phyloP scores from a whole-genome alignment of 2,329 filamentous ascomycete species.

The Rachicladosporium sp. region DNA sequence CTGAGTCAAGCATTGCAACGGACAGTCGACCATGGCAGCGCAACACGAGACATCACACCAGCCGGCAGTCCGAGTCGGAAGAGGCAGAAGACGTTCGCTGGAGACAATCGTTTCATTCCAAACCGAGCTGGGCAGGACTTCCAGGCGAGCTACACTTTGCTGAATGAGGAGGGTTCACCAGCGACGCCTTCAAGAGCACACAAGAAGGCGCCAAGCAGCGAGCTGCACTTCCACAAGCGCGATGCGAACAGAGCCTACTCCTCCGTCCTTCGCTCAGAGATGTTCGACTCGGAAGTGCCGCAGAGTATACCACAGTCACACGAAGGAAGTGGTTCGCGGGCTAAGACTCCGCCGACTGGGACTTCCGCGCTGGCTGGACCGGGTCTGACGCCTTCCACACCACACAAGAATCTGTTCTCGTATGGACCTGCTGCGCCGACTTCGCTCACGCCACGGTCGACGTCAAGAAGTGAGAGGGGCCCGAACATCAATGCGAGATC shows the following conservation, averaged over 20 bases:
- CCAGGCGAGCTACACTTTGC: slow-evolving; percentile 79
- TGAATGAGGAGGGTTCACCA: slow-evolving; percentile 87
- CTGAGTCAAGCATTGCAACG: slow-evolving; percentile 50
- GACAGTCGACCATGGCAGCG: slow-evolving; percentile 46
- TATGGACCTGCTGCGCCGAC: slow-evolving; percentile 76
- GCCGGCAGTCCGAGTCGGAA: slow-evolving; percentile 56
- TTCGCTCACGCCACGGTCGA: slow-evolving; percentile 56
- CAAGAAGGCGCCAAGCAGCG: slow-evolving; percentile 74
- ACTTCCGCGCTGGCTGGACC: slow-evolving; percentile 54
- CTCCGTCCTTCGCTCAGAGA: slow-evolving; percentile 71
- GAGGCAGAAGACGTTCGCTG: slow-evolving; percentile 52
- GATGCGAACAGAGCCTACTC: slow-evolving; percentile 93
- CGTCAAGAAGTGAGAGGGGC: slow-evolving; percentile 62
- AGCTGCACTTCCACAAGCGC: slow-evolving; percentile 88
- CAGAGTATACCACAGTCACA: slow-evolving; percentile 57
- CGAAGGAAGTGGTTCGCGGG: slow-evolving; percentile 42
- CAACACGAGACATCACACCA: slow-evolving; percentile 44
- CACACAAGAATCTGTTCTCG: slow-evolving; percentile 89
- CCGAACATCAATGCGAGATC: slow-evolving; percentile 81
- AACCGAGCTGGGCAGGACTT: slow-evolving; percentile 87
- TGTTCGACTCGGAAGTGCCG: slow-evolving; percentile 83
- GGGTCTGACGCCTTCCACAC: slow-evolving; percentile 78
- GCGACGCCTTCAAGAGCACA: slow-evolving; percentile 78
- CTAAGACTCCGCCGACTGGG: slow-evolving; percentile 63
- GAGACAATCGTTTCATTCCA: slow-evolving; percentile 72